A percentile compares a stretch with the other conserved stretches of the same genome.
Conservation (phyloP, 805 yeast genomes). For the Huiozyma naganishii region DNA sequence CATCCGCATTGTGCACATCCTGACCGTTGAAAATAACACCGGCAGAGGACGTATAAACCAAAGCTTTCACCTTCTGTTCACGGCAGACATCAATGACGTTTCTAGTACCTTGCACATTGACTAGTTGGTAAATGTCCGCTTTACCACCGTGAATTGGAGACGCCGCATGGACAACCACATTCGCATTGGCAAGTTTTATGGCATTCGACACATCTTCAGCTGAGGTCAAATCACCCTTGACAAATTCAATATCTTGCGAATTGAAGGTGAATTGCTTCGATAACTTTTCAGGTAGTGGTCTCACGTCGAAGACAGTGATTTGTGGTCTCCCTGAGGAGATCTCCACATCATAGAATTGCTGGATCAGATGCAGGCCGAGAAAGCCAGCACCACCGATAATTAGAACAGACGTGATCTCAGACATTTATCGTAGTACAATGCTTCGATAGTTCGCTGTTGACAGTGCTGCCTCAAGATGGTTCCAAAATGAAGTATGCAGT, state of each 20-base stretch:
- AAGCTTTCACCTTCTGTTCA: slow-evolving; percentile 37
- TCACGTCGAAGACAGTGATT: slow-evolving; percentile 82
- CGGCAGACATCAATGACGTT: slow-evolving; percentile 59
- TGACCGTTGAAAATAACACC: slow-evolving; percentile 97
- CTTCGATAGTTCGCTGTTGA: too few relatives aligned
- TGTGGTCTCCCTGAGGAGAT: slow-evolving; percentile 45
- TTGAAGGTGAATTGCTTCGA: slow-evolving; percentile 70
- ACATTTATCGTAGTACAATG: too few relatives aligned
- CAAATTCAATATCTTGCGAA: slow-evolving; percentile 43
- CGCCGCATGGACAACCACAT: slow-evolving; percentile 87
- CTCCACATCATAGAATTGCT: slow-evolving; percentile 55
- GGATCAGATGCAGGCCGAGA: slow-evolving; percentile 81
- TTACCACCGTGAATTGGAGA: slow-evolving; percentile 89
- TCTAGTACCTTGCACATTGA: slow-evolving; percentile 81
- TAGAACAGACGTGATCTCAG: slow-evolving; percentile 30
- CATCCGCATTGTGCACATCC: slow-evolving; percentile 86
- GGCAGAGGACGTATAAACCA: slow-evolving; percentile 93
- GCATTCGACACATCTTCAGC: slow-evolving; percentile 57
- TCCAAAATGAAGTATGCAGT: too few relatives aligned
- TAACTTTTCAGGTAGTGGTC: slow-evolving; percentile 68
- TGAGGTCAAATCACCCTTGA: slow-evolving; percentile 78
- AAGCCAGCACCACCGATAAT: slow-evolving; percentile 96
- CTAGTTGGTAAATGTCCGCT: slow-evolving; percentile 76
- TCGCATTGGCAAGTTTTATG: slow-evolving; percentile 45
- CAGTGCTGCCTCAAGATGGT: too few relatives aligned